These are phyloP conservation scores for Dryas drummondii DNA, from an alignment of 306 rosid genomes.

Conservation along the genomic window DNA sequence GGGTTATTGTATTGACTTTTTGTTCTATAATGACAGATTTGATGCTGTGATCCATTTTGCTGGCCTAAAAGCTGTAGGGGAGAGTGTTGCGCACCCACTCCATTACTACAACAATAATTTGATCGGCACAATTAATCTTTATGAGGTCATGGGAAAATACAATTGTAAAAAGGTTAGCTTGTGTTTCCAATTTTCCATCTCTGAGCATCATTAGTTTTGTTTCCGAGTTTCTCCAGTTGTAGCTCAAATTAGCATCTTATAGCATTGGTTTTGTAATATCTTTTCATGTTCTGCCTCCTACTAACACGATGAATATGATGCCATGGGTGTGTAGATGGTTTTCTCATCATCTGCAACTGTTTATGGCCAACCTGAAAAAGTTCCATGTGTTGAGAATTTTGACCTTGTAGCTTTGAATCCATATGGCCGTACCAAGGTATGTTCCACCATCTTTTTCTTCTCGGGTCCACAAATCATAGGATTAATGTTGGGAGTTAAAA, in stretches of 20 bases:
- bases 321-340: slow-evolving; percentile 60
- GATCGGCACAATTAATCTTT: slow-evolving; percentile 81
- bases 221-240: not conserved
- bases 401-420: slow-evolving; percentile 72
- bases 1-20: not conserved
- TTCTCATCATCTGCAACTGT: slow-evolving; percentile 95
- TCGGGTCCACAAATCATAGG: not conserved
- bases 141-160: slow-evolving; percentile 73
- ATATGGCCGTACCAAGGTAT: slow-evolving; percentile 91
- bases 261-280: not conserved
- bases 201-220: not conserved
- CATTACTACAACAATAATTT: slow-evolving; percentile 73
- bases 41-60: slow-evolving; percentile 96
- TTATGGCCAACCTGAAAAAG: slow-evolving; percentile 85
- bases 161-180: slow-evolving; percentile 66
- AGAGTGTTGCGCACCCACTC: slow-evolving; percentile 71
- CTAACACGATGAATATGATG: slow-evolving; percentile 19
- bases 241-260: not conserved
- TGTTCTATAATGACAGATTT: slow-evolving; percentile 42
- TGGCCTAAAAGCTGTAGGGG: slow-evolving; percentile 86
- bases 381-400: slow-evolving; percentile 84
- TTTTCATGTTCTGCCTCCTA: not conserved
- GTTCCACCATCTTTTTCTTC: slow-evolving; percentile 1
- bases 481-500: not conserved
- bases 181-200: not conserved